Evolutionary conservation across 305 asterid genomes (phyloP).

Genomic region (Fraxinus paxiana): DNA sequence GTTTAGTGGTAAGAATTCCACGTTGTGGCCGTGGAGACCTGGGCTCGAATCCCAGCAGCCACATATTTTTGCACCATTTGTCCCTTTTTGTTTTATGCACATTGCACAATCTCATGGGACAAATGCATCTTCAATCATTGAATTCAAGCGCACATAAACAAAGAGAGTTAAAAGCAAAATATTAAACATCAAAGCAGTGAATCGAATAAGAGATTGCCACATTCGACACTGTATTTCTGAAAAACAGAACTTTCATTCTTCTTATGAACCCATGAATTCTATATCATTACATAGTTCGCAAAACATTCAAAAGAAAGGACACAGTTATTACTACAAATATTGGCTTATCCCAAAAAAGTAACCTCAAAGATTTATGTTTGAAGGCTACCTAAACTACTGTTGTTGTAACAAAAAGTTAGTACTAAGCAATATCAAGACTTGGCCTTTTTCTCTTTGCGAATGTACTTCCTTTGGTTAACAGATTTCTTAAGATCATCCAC

Average conservation of each 20-base stretch:
- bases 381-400: not conserved
- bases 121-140: not conserved
- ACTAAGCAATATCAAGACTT: not conserved
- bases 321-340: not conserved
- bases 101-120: too few species aligned
- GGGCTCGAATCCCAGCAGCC: conserved; percentile 51
- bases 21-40: conserved; percentile 99
- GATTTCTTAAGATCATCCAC: not conserved
- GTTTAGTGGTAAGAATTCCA: conserved; percentile 99
- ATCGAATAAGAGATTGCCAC: not conserved
- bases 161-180: too few species aligned
- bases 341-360: not conserved
- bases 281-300: not conserved
- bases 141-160: not conserved
- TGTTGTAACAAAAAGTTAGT: not conserved
- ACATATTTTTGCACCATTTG: not conserved
- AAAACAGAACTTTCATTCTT: not conserved
- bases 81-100: too few species aligned
- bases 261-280: not conserved
- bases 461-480: conserved; percentile 11
- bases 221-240: not conserved
- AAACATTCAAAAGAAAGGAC: not conserved
- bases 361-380: not conserved
- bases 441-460: conserved; percentile 1
- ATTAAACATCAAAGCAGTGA: not conserved